phyloP scores from a whole-genome alignment of 2,329 filamentous ascomycete species.

The Colletotrichum lini region DNA sequence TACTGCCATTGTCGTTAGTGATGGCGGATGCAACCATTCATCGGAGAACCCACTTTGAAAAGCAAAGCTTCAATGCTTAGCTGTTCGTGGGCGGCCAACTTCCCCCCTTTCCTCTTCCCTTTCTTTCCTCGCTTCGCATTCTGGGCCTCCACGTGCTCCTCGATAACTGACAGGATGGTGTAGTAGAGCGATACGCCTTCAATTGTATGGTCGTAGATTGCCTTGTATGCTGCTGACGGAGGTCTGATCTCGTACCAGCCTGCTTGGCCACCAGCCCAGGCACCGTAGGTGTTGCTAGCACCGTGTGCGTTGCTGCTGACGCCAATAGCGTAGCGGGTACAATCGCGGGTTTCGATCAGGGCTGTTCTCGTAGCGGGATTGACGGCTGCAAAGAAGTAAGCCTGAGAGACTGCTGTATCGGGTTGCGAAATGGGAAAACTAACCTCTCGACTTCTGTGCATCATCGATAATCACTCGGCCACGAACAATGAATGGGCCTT shows the following conservation, averaged over 20 bases:
- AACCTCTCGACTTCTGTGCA: constrained; percentile 61
- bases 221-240: constrained; percentile 70
- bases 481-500: constrained; percentile 73
- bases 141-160: constrained; percentile 49
- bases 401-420: background rate
- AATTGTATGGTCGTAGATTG: constrained; percentile 71
- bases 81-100: constrained; percentile 9
- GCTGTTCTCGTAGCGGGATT: constrained; percentile 50
- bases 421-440: constrained; percentile 42
- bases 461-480: constrained; percentile 65
- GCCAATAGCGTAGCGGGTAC: constrained; percentile 67
- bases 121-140: constrained; percentile 49
- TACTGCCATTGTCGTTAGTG: constrained; percentile 56
- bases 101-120: constrained; percentile 48
- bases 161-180: constrained; percentile 71
- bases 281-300: constrained; percentile 68
- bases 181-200: constrained; percentile 77
- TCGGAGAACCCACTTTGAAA: constrained; percentile 50
- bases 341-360: constrained; percentile 70
- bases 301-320: constrained; percentile 64
- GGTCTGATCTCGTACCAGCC: constrained; percentile 77
- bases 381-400: constrained; percentile 49
- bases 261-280: constrained; percentile 76
- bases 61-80: constrained; percentile 45
- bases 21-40: constrained; percentile 15